Evolutionary conservation across 345 rosid genomes (phyloP), one percentile per base, ranked within the genome.

Genomic region (Limnanthes douglasii): DNA sequence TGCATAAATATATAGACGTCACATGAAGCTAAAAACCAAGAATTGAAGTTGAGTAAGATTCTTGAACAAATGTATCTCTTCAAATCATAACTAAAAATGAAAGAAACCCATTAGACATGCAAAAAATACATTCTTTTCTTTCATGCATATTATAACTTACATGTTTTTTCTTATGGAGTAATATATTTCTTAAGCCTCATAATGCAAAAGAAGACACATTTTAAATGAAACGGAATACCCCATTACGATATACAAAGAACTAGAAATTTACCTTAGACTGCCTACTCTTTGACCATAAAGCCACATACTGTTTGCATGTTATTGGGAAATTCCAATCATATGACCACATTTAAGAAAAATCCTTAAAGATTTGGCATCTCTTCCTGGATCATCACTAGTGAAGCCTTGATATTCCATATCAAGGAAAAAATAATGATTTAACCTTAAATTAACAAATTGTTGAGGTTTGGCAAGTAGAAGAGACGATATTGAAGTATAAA

Each of bases 361-460:
- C 64, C 95, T 68, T 45, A 88, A 78, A 32, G 97, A 56, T 46
- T 88, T 83, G 36, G 97, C 95, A 65, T 88, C 97, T 57, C 66
- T 83, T 39, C 59, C 86, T 27, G 97, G 95, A 62, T 88, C 93
- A 41, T 95, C 95, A 49, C 93, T 78, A 10, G 97, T 95, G 53
- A 88, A 88, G 37, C 95, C 95, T 77, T 88, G 97, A 61, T 82
- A 88, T 11, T 94, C 97, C 97, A 82, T 88, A 50, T 88, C 97
- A 53, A 88, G 83, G 64, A 88, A 73, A 41, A 95, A 57, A 56
- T 82, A 83, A 47, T 88, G 95, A 6, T 57, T 83, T 88, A 1
- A 36, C 66, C 97, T 88, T 68, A 54, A 64, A 44, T 14, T 28
- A 19, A 20, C 15, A 57, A 5, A 18, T 24, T 30, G 34, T 34